A percentile compares a stretch with the other conserved stretches of the same genome.
Evolutionary conservation across 2,329 filamentous ascomycete genomes (phyloP).

Genomic region (Rachicladosporium sp.): DNA sequence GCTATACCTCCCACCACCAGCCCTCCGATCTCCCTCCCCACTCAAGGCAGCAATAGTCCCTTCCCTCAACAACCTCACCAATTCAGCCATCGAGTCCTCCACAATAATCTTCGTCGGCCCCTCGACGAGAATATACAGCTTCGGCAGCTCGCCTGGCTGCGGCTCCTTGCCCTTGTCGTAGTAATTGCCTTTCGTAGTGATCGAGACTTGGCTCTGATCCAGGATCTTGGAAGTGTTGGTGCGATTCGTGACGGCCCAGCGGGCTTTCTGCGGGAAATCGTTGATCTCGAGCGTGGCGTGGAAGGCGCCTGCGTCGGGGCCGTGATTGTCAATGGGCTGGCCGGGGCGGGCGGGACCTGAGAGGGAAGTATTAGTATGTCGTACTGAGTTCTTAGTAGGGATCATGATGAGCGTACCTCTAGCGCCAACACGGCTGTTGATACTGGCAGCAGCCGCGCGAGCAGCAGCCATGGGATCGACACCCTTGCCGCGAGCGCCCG

Average conservation of each 20-base stretch:
- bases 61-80: constrained; percentile 78
- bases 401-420: constrained; percentile 41
- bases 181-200: constrained; percentile 92
- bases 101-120: constrained; percentile 92
- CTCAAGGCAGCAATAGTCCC: constrained; percentile 83
- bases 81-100: constrained; percentile 76
- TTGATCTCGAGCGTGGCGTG: constrained; percentile 98
- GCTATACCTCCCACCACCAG: constrained; percentile 64
- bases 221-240: constrained; percentile 98
- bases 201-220: constrained; percentile 85
- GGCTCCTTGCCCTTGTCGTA: constrained; percentile 75
- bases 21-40: constrained; percentile 70
- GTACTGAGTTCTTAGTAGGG: not conserved
- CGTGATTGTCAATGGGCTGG: constrained; percentile 95
- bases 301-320: constrained; percentile 90
- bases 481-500: constrained; percentile 6
- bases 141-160: constrained; percentile 63
- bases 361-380: constrained; percentile 2
- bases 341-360: constrained; percentile 64
- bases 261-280: constrained; percentile 95
- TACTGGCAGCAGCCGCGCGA: constrained; percentile 77
- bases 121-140: constrained; percentile 94
- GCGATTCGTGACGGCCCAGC: constrained; percentile 96
- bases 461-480: constrained; percentile 35
- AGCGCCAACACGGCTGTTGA: constrained; percentile 80